phyloP scores from a whole-genome alignment of 306 rosid species.

The Rosa multiflora region DNA sequence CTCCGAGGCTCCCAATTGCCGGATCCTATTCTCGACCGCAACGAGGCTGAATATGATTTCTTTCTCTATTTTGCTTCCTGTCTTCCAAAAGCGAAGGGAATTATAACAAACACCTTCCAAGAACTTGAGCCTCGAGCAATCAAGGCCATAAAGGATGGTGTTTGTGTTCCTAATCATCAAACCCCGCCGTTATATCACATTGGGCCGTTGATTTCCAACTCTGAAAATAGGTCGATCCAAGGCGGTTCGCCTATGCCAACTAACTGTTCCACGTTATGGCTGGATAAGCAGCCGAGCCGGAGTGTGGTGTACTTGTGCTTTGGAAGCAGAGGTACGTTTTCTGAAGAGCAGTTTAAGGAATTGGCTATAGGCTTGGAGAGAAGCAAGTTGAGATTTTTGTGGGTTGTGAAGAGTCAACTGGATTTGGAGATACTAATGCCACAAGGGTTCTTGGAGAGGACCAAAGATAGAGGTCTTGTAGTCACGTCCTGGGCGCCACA shows the following conservation, averaged over 20 bases:
- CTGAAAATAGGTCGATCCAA: neutral
- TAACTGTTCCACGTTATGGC: constrained; percentile 8
- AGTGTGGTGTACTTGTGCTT: constrained; percentile 31
- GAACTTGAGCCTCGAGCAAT: constrained; percentile 11
- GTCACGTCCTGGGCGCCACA: no score
- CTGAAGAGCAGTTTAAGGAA: constrained; percentile 19
- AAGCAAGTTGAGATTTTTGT: constrained; percentile 22
- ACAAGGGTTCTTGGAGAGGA: no score
- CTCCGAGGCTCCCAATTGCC: constrained; percentile 16
- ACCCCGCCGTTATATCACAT: constrained; percentile 19
- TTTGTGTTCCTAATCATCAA: neutral
- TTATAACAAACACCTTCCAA: constrained; percentile 21
- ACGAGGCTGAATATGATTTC: neutral
- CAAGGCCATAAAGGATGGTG: constrained; percentile 9
- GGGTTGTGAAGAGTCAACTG: constrained; percentile 23
- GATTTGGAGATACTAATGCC: constrained; percentile 10
- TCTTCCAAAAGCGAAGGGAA: constrained; percentile 12
- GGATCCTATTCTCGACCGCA: neutral
- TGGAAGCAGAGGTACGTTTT: constrained; percentile 21
- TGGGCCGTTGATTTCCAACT: constrained; percentile 13
- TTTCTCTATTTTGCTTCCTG: constrained; percentile 1
- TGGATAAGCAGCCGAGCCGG: constrained; percentile 12
- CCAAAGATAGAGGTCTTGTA: no score
- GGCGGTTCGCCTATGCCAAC: neutral
- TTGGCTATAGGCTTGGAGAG: constrained; percentile 26